These are phyloP conservation scores for Alternaria sp. DNA, from an alignment of 2,329 filamentous ascomycete genomes.

Conservation along the genomic window DNA sequence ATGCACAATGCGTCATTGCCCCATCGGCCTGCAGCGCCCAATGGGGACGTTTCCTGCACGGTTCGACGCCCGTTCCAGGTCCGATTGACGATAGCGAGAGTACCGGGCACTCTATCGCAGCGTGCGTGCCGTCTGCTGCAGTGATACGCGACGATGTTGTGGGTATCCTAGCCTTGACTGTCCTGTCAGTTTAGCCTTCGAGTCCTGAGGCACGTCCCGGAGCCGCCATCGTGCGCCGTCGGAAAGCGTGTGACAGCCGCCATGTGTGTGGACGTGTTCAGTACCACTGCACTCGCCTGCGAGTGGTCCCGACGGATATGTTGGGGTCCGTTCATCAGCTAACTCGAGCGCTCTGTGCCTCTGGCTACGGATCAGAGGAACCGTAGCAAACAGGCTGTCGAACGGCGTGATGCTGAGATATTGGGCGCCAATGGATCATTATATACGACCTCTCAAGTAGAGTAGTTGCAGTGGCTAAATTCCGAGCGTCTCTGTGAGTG, in stretches of 20 bases:
- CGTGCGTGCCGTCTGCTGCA: slow-evolving; percentile 22
- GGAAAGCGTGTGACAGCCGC: slow-evolving; percentile 31
- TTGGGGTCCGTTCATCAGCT: slow-evolving; percentile 10
- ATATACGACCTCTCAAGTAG: slow-evolving; percentile 42
- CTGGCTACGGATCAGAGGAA: slow-evolving; percentile 38
- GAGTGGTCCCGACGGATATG: slow-evolving; percentile 15
- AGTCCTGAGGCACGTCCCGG: slow-evolving; percentile 27
- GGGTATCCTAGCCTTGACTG: slow-evolving; percentile 23
- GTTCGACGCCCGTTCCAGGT: slow-evolving; percentile 5
- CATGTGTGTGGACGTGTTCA: slow-evolving; percentile 40
- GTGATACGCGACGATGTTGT: slow-evolving; percentile 37
- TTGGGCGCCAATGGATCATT: slow-evolving; percentile 37
- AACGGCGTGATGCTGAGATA: slow-evolving; percentile 25
- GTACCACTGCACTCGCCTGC: slow-evolving; percentile 29
- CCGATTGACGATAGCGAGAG: slow-evolving; percentile 1
- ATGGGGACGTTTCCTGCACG: background rate
- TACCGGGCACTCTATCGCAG: background rate
- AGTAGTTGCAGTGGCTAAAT: slow-evolving; percentile 46
- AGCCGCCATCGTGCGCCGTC: slow-evolving; percentile 16
- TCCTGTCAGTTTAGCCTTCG: slow-evolving; percentile 30
- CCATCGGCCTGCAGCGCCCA: slow-evolving; percentile 1
- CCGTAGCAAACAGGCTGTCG: slow-evolving; percentile 24
- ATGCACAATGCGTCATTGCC: slow-evolving; percentile 7
- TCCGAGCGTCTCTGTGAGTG: slow-evolving; percentile 33
- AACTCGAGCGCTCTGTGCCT: background rate